These are phyloP conservation scores for Paecilomyces formosus DNA, from an alignment of 2,329 filamentous ascomycete species.

Conservation along the genomic window DNA sequence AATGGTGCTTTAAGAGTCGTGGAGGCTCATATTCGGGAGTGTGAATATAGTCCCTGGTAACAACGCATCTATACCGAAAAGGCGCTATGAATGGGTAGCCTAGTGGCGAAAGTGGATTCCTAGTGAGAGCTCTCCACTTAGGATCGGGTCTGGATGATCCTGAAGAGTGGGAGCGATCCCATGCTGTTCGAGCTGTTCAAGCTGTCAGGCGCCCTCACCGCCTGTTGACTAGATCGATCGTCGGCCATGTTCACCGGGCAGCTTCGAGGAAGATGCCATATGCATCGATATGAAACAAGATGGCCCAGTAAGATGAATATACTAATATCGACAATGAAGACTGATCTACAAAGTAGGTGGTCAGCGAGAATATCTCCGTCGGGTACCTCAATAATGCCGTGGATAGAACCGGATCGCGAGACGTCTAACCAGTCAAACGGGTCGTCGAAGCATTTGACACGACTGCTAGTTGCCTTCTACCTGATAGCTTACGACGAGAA, in stretches of 20 bases:
- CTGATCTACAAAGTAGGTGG: background rate
- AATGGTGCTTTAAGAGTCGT: background rate
- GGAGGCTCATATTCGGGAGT: background rate
- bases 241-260: background rate
- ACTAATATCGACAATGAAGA: background rate
- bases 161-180: background rate
- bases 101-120: background rate
- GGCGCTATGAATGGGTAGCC: background rate
- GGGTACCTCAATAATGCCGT: background rate
- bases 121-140: background rate
- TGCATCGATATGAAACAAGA: background rate
- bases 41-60: background rate
- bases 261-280: background rate
- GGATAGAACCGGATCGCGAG: background rate
- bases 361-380: background rate
- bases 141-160: background rate
- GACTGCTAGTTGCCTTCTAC: background rate
- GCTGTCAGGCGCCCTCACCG: background rate
- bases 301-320: background rate
- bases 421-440: background rate
- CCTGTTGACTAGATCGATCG: background rate
- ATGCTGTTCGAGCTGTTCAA: background rate
- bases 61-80: background rate
- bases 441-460: background rate
- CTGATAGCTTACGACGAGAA: background rate